A percentile compares a stretch with the other conserved stretches of the same genome.
phyloP scores from a whole-genome alignment of 192 early-diverging fungal species.

The Fimicolochytrium jonesii region DNA sequence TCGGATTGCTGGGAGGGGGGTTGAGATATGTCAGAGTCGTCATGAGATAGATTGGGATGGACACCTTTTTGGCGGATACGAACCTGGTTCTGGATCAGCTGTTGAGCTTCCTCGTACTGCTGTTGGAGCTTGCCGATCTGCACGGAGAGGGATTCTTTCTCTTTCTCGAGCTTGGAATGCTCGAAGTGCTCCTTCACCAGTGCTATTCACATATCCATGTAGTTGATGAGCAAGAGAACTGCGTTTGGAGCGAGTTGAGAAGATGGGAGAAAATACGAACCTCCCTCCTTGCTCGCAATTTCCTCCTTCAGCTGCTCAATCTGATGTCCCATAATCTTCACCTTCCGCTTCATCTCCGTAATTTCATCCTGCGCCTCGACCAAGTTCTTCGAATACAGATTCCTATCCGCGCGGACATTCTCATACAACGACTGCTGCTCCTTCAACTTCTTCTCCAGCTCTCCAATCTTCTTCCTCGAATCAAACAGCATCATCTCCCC shows the following conservation, averaged over 20 bases:
- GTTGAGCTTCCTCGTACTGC: conserved; percentile 45
- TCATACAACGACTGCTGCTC: conserved; percentile 60
- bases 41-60: too few species aligned
- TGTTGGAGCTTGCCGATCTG: conserved; percentile 55
- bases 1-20: conserved; percentile 34
- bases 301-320: conserved; percentile 63
- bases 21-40: too few species aligned
- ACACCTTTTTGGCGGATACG: not conserved
- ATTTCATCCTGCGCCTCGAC: conserved; percentile 61
- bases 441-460: conserved; percentile 55
- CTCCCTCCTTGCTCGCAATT: conserved; percentile 51
- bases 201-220: too few species aligned
- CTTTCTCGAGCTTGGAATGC: conserved; percentile 57
- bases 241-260: too few species aligned
- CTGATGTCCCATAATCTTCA: conserved; percentile 62
- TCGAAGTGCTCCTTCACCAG: conserved; percentile 59
- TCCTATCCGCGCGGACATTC: conserved; percentile 55
- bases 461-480: conserved; percentile 52
- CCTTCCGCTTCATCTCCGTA: conserved; percentile 57
- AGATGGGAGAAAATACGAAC: conserved; percentile 30
- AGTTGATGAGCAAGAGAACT: too few species aligned
- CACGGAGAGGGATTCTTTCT: conserved; percentile 49
- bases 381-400: conserved; percentile 56
- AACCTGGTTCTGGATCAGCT: conserved; percentile 53
- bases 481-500: conserved; percentile 60